Conservation (phyloP, 495 filamentous ascomycete genomes). For the Daldinia concentrica region DNA sequence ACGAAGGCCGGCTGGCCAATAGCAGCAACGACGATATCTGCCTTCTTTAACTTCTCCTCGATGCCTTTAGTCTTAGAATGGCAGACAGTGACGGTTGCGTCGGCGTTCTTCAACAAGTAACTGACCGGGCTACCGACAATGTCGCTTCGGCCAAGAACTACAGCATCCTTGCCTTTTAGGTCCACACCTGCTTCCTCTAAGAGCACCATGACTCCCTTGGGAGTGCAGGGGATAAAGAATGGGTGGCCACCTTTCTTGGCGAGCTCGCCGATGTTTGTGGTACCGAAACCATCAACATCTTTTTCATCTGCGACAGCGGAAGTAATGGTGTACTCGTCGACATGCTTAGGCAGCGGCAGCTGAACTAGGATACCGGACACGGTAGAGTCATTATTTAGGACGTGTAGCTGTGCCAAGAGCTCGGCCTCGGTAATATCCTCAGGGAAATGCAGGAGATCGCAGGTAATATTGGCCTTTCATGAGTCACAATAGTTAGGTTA, state of each 20-base stretch:
- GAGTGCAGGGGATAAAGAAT: conserved; percentile 91
- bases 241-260: conserved; percentile 92
- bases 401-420: conserved; percentile 80
- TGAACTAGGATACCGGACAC: conserved; percentile 96
- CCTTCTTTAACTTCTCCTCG: conserved; percentile 75
- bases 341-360: conserved; percentile 84
- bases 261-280: conserved; percentile 91
- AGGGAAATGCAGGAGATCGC: conserved; percentile 82
- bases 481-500: conserved; percentile 39
- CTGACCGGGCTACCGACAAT: conserved; percentile 98
- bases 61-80: conserved; percentile 86
- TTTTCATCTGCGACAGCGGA: conserved; percentile 91
- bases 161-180: conserved; percentile 87
- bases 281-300: conserved; percentile 97
- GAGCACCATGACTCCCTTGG: conserved; percentile 95
- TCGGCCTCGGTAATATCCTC: conserved; percentile 84
- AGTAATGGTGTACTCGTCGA: conserved; percentile 89
- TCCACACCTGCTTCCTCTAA: conserved; percentile 84
- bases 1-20: conserved; percentile 89
- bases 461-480: conserved; percentile 82
- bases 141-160: conserved; percentile 93
- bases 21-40: conserved; percentile 90
- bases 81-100: conserved; percentile 96
- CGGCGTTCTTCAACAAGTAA: conserved; percentile 91
- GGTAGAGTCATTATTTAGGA: conserved; percentile 84